These are phyloP conservation scores for Cucumis cinereus DNA, from an alignment of 306 rosid genomes.

Conservation along the genomic window DNA sequence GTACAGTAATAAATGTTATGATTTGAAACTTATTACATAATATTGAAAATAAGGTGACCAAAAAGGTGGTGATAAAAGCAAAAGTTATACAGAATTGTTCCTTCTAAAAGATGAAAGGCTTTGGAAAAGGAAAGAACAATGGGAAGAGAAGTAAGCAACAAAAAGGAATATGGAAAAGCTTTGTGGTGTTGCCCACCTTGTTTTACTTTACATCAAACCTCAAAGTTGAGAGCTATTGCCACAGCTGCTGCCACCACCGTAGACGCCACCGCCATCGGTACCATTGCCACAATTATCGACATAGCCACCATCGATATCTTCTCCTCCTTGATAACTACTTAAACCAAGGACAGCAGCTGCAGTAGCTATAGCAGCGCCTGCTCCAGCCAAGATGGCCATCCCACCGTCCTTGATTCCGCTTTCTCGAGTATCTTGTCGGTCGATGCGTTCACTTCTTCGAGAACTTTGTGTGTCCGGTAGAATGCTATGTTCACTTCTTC, in stretches of 20 bases:
- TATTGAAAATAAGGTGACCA: neutral
- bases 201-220: neutral
- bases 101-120: neutral
- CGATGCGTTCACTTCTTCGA: neutral
- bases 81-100: neutral
- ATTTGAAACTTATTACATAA: too few relatives aligned
- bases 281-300: neutral
- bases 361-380: slow-evolving; percentile 15
- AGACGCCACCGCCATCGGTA: neutral
- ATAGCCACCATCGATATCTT: neutral
- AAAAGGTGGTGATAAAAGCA: neutral
- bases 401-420: slow-evolving; percentile 16
- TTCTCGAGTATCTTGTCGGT: neutral
- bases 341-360: slow-evolving; percentile 1
- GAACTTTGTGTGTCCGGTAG: neutral
- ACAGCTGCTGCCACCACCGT: neutral
- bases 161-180: neutral
- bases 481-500: neutral
- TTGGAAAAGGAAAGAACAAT: neutral
- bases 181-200: neutral
- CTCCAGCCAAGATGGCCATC: slow-evolving; percentile 17
- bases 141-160: neutral
- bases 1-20: too few relatives aligned
- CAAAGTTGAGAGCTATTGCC: neutral
- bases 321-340: neutral